These are phyloP conservation scores for Fusarium sp. DNA, from an alignment of 2,329 filamentous ascomycete genomes.

Conservation along the genomic window DNA sequence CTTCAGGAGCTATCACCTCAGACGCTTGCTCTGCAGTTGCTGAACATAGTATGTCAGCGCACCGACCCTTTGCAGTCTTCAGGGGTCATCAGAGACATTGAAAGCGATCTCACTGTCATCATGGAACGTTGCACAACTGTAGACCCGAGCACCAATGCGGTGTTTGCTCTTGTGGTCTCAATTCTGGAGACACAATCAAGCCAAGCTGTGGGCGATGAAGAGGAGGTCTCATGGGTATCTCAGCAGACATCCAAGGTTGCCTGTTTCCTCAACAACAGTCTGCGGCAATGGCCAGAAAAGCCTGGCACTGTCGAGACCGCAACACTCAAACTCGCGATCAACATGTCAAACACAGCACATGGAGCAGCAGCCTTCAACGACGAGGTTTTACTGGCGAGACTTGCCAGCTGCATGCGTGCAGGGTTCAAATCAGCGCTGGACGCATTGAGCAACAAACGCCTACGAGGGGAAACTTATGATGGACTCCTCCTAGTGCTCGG, in stretches of 20 bases:
- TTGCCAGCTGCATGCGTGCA: slow-evolving; percentile 63
- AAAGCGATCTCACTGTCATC: slow-evolving; percentile 42
- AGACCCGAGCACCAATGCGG: slow-evolving; percentile 43
- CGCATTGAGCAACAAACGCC: slow-evolving; percentile 61
- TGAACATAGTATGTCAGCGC: slow-evolving; percentile 59
- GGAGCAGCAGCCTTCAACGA: slow-evolving; percentile 78
- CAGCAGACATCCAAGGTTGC: slow-evolving; percentile 46
- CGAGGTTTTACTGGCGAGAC: slow-evolving; percentile 62
- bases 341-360: slow-evolving; percentile 85
- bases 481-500: slow-evolving; percentile 82
- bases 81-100: slow-evolving; percentile 45
- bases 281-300: slow-evolving; percentile 47
- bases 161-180: slow-evolving; percentile 59
- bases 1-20: slow-evolving; percentile 70
- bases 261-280: slow-evolving; percentile 45
- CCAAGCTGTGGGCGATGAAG: slow-evolving; percentile 36
- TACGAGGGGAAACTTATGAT: slow-evolving; percentile 68
- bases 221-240: slow-evolving; percentile 37
- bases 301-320: slow-evolving; percentile 44
- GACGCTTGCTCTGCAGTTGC: slow-evolving; percentile 70
- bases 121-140: slow-evolving; percentile 35
- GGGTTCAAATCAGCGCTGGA: slow-evolving; percentile 62
- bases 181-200: slow-evolving; percentile 52
- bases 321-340: slow-evolving; percentile 74
- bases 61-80: slow-evolving; percentile 46